A percentile compares a stretch with the other conserved stretches of the same genome.
Evolutionary conservation across 176 grass and related monocot species (phyloP).

Genomic region (Tillandsia leiboldiana): DNA sequence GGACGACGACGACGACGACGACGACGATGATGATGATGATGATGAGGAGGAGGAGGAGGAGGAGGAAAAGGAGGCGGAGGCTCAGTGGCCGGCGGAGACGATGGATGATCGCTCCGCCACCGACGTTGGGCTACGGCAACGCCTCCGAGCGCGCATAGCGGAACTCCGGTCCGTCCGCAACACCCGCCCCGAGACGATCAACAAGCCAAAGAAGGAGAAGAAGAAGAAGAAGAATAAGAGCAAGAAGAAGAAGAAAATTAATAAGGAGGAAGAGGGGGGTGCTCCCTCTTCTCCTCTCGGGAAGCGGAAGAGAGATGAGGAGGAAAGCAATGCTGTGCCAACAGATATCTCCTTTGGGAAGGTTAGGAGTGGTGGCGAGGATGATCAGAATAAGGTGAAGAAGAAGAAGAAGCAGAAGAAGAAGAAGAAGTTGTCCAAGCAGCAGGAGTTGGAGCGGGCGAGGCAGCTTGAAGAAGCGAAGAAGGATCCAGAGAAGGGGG

Average conservation of each 20-base stretch:
- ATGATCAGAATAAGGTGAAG: conserved; percentile 42
- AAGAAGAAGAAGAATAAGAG: conserved; percentile 29
- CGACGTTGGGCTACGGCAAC: conserved; percentile 61
- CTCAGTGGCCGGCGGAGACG: conserved; percentile 7
- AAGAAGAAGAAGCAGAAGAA: conserved; percentile 57
- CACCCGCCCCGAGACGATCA: conserved; percentile 52
- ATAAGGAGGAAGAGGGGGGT: conserved; percentile 11
- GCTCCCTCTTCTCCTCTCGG: neutral
- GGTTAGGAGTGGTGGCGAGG: conserved; percentile 25
- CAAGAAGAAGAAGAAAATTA: conserved; percentile 27
- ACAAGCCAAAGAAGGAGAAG: conserved; percentile 55
- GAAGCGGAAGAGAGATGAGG: conserved; percentile 52
- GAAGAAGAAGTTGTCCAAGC: conserved; percentile 59
- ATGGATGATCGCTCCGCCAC: conserved; percentile 52
- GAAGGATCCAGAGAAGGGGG: conserved; percentile 60
- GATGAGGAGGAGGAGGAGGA: conserved; percentile 4
- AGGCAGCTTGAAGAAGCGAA: conserved; percentile 56
- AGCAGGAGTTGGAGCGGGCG: conserved; percentile 56
- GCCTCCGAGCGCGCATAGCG: conserved; percentile 36
- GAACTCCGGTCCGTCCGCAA: conserved; percentile 57
- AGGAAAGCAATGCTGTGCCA: conserved; percentile 29
- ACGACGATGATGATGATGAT: neutral
- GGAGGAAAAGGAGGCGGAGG: conserved; percentile 3
- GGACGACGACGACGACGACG: conserved; percentile 3
- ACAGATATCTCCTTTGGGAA: conserved; percentile 56